Evolutionary conservation across 805 yeast species (phyloP).

Genomic region (Candida cerambycidarum): DNA sequence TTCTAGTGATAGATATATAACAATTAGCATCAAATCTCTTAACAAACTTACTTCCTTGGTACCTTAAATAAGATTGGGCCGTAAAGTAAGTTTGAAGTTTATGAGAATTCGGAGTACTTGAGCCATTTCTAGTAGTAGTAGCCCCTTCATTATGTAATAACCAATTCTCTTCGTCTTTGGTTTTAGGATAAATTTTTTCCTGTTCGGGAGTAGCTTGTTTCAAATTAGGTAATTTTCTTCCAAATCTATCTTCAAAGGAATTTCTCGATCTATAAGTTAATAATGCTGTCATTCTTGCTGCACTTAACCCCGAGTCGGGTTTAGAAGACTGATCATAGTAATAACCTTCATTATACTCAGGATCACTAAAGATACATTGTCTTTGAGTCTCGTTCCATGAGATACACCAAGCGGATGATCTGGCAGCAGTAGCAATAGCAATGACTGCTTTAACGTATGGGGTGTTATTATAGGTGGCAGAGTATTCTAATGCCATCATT

Average conservation of each 20-base stretch:
- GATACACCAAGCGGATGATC: constrained; percentile 98
- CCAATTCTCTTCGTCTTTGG: constrained; percentile 71
- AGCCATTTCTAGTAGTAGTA: constrained; percentile 6
- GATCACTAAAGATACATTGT: constrained; percentile 93
- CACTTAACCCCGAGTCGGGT: constrained; percentile 84
- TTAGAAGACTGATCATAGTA: constrained; percentile 70
- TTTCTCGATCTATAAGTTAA: constrained; percentile 90
- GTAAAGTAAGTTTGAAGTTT: constrained; percentile 65
- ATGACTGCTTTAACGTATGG: constrained; percentile 69
- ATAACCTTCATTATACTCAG: constrained; percentile 88
- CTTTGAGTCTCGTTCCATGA: constrained; percentile 99
- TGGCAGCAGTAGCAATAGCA: constrained; percentile 90
- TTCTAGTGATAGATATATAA: constrained; percentile 89
- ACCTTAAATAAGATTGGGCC: constrained; percentile 91
- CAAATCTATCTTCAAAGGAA: constrained; percentile 87
- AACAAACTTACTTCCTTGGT: constrained; percentile 91
- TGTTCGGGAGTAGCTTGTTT: constrained; percentile 20
- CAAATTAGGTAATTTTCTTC: constrained; percentile 56
- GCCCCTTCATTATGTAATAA: constrained; percentile 87
- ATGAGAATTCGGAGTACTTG: constrained; percentile 8
- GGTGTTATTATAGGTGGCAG: constrained; percentile 57
- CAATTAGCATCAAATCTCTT: constrained; percentile 94
- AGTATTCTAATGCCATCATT: constrained; percentile 89
- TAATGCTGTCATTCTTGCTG: constrained; percentile 96
- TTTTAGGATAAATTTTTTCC: constrained; percentile 41